Evolutionary conservation across 768 basidiomycete genomes (phyloP), one percentile per base, ranked within the genome.

Genomic region (Boletus edulis): DNA sequence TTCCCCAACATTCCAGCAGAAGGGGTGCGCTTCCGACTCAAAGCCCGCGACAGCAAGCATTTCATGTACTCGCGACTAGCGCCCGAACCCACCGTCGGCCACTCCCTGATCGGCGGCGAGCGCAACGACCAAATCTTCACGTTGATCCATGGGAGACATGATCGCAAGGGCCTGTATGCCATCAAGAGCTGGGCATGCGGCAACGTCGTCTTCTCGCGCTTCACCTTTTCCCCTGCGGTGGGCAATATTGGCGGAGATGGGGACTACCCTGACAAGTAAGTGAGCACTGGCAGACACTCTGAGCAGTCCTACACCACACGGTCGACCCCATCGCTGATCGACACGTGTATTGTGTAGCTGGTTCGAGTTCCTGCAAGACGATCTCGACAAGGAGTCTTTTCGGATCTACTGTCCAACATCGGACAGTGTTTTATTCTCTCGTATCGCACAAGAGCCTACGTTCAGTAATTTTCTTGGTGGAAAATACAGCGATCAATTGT

Each of bases 121-220:
- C 38, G 32, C 22, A 39, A 18, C 29, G 44, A 52, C 38, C 49
- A 55, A 22, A 40, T 55, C 38, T 52, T 52, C 44, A 51, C 49
- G 22, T 7, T 55, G 49, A 45, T 52, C 31, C n/a, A 39, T 18
- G 54, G 54, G 5, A 39, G 44, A 5, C 20, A 27, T 13, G 42
- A 52, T 9, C 50, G 44, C 32, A 24, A 24, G 38, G 54, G 43
- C 6, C 31, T 46, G 3, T 55, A 52, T 38, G 42, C 37, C n/a
- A 44, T 52, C 54, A 55, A 55, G 24, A 55, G 54, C 51, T 41
- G 54, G 50, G 22, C 18, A 4, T 39, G 50, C 38, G 54, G 49
- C 49, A 40, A 55, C 5, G 54, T 55, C 2, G 22, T 46, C n/a
- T 51, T 11, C 38, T 55, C 50, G 37, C 54, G 54, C 22, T 46